Evolutionary conservation across 2,329 filamentous ascomycete genomes (phyloP).

Genomic region (Cucurbitaria berberidis): DNA sequence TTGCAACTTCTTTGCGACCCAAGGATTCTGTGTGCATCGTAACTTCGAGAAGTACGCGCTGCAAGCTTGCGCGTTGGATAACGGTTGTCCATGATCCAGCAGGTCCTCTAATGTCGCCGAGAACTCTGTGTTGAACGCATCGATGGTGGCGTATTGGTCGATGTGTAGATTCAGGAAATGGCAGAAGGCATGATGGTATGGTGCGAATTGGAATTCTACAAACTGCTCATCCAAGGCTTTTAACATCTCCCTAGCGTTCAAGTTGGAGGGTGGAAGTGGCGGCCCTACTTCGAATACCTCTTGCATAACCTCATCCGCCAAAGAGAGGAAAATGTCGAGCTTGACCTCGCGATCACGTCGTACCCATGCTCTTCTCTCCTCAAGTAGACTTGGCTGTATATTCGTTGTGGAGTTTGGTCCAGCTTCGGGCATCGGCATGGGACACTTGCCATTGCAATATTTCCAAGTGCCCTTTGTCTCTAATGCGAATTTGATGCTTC

Average conservation of each 20-base stretch:
- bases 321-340: constrained; percentile 45
- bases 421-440: constrained; percentile 45
- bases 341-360: constrained; percentile 46
- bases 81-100: constrained; percentile 41
- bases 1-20: constrained; percentile 43
- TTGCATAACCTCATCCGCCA: constrained; percentile 47
- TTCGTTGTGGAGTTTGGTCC: constrained; percentile 28
- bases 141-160: constrained; percentile 39
- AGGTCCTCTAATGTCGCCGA: constrained; percentile 40
- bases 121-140: constrained; percentile 46
- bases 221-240: constrained; percentile 40
- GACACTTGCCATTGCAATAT: constrained; percentile 38
- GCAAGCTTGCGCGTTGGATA: constrained; percentile 44
- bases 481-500: constrained; percentile 39
- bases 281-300: constrained; percentile 45
- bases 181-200: constrained; percentile 47
- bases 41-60: constrained; percentile 49
- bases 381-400: constrained; percentile 39
- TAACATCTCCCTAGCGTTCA: constrained; percentile 43
- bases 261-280: constrained; percentile 40
- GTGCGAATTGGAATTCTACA: constrained; percentile 38
- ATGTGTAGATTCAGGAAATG: constrained; percentile 48
- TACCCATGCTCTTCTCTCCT: constrained; percentile 44
- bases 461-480: constrained; percentile 42
- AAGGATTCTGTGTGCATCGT: constrained; percentile 46